phyloP scores from a whole-genome alignment of 2,329 filamentous ascomycete genomes.

The Salinomyces thailandicus region DNA sequence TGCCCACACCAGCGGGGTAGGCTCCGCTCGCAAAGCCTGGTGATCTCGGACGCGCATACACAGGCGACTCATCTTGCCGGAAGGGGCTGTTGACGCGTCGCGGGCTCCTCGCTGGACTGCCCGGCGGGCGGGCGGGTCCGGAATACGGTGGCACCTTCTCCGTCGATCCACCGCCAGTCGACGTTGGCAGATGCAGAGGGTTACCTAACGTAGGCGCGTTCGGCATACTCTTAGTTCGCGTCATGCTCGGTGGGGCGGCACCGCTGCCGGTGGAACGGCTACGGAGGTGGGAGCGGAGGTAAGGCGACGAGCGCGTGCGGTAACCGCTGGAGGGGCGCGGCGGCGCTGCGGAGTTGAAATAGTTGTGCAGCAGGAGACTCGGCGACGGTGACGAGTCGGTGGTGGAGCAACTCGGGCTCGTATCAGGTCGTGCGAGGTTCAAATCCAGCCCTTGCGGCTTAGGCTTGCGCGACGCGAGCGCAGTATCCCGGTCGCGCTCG shows the following conservation, averaged over 20 bases:
- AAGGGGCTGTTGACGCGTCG: constrained; percentile 34
- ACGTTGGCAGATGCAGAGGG: too few species aligned
- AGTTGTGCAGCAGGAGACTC: constrained; percentile 17
- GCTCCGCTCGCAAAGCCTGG: constrained; percentile 16
- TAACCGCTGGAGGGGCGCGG: constrained; percentile 14
- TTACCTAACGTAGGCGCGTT: constrained; percentile 15
- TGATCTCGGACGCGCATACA: constrained; percentile 13
- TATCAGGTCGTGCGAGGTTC: constrained; percentile 3
- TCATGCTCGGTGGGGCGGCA: constrained; percentile 36
- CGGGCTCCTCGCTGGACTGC: constrained; percentile 30
- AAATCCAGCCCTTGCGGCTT: too few species aligned
- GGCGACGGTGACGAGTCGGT: constrained; percentile 29
- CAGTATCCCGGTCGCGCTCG: too few species aligned
- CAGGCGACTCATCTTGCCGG: constrained; percentile 14
- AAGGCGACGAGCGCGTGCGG: constrained; percentile 28
- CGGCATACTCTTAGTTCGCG: constrained; percentile 38
- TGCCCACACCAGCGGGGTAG: constrained; percentile 17
- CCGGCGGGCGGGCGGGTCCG: constrained; percentile 24
- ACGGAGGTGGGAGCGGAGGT: constrained; percentile 36
- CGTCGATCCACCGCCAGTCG: too few species aligned
- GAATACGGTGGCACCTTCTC: constrained; percentile 17
- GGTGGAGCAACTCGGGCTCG: constrained; percentile 22
- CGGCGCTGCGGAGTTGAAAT: constrained; percentile 16
- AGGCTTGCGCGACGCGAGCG: too few species aligned
- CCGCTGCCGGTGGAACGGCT: constrained; percentile 33